phyloP scores from a whole-genome alignment of 768 basidiomycete species.

The Melanogaster broomeanus region DNA sequence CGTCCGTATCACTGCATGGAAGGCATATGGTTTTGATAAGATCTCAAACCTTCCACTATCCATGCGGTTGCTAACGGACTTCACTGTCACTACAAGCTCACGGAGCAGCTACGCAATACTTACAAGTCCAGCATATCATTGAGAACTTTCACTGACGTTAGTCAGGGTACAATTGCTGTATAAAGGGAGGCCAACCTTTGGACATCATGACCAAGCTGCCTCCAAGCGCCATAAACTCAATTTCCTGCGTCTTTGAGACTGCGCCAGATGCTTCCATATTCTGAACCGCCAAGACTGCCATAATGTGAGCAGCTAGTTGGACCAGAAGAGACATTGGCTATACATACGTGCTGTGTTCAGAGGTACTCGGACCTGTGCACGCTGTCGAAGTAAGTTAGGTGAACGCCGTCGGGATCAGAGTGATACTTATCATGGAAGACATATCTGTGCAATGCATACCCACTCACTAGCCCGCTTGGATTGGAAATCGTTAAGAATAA shows the following conservation, averaged over 20 bases:
- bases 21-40: constrained; percentile 64
- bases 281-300: constrained; percentile 76
- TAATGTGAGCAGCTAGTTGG: constrained; percentile 1
- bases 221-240: constrained; percentile 86
- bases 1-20: constrained; percentile 77
- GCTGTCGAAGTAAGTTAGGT: constrained; percentile 13
- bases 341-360: constrained; percentile 67
- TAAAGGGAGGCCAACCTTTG: constrained; percentile 53
- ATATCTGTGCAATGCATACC: constrained; percentile 43
- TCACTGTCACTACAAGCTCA: constrained; percentile 4
- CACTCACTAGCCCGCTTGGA: constrained; percentile 1
- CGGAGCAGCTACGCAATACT: constrained; percentile 22
- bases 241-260: constrained; percentile 72
- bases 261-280: constrained; percentile 84
- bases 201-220: constrained; percentile 88
- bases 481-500: constrained; percentile 28
- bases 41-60: constrained; percentile 85
- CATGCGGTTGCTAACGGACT: constrained; percentile 67
- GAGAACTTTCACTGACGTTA: constrained; percentile 47
- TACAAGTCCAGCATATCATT: constrained; percentile 84
- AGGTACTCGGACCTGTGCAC: constrained; percentile 74
- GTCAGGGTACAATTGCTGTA: not conserved
- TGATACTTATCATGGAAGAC: constrained; percentile 72
- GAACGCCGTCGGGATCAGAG: constrained; percentile 5
- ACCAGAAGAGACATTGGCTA: not conserved